Conservation (phyloP, 805 yeast species). For the Nakazawaea populi region DNA sequence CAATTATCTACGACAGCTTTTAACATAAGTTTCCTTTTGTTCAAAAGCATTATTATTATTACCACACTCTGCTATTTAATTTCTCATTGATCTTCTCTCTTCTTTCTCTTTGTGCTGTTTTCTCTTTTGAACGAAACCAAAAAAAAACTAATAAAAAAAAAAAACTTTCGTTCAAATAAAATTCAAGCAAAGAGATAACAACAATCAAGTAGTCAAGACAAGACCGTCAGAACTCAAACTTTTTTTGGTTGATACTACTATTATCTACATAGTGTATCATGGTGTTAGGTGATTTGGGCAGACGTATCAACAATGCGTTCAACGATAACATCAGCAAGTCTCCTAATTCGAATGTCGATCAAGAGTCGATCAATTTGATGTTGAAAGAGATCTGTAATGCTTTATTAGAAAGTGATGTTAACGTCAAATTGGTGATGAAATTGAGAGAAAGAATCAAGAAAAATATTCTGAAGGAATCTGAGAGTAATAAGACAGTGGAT, state of each 20-base stretch:
- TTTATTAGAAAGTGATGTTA: slow-evolving; percentile 88
- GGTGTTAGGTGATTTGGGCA: slow-evolving; percentile 79
- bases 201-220: too few relatives aligned
- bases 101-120: too few relatives aligned
- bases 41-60: too few relatives aligned
- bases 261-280: slow-evolving; percentile 30
- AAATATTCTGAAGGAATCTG: slow-evolving; percentile 44
- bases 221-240: too few relatives aligned
- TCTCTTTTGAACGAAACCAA: too few relatives aligned
- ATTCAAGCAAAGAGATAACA: background rate
- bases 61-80: too few relatives aligned
- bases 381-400: slow-evolving; percentile 89
- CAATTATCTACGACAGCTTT: too few relatives aligned
- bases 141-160: too few relatives aligned
- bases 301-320: slow-evolving; percentile 71
- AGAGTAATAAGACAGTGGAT: slow-evolving; percentile 51
- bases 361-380: slow-evolving; percentile 57
- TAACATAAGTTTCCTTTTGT: too few relatives aligned
- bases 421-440: slow-evolving; percentile 73
- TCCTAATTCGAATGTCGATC: slow-evolving; percentile 49
- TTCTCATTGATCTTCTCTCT: too few relatives aligned
- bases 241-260: too few relatives aligned
- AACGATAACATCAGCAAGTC: slow-evolving; percentile 50
- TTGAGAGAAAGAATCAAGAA: slow-evolving; percentile 66
- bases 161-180: too few relatives aligned